A percentile compares a stretch with the other conserved stretches of the same genome.
phyloP scores from a whole-genome alignment of 1,284 basidiomycete species.

The Ceratorhiza oryzae-sativae region DNA sequence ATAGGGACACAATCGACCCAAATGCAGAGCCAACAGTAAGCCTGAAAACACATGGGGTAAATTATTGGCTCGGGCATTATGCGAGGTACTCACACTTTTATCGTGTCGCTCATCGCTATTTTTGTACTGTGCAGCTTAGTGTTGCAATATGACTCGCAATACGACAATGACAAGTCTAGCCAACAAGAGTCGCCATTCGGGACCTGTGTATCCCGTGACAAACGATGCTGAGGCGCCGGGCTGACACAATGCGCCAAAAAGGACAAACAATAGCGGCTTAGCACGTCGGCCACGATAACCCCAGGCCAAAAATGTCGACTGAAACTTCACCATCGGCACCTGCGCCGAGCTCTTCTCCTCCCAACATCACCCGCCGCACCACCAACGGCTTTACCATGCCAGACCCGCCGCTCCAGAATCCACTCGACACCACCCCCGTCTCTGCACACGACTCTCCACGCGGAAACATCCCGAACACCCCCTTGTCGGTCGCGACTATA shows the following conservation, averaged over 20 bases:
- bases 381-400: slow-evolving; percentile 38
- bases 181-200: not conserved
- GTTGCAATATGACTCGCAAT: not conserved
- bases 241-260: not conserved
- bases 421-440: slow-evolving; percentile 63
- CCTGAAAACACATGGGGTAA: slow-evolving; percentile 53
- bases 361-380: slow-evolving; percentile 16
- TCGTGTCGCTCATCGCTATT: slow-evolving; percentile 15
- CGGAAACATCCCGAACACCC: slow-evolving; percentile 78
- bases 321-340: not conserved
- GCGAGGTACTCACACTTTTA: slow-evolving; percentile 27
- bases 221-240: not conserved
- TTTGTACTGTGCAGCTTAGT: not conserved
- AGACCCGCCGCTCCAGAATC: slow-evolving; percentile 48
- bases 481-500: slow-evolving; percentile 72
- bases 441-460: slow-evolving; percentile 53
- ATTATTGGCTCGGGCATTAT: not conserved
- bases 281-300: not conserved
- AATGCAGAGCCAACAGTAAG: slow-evolving; percentile 85
- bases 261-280: slow-evolving; percentile 7
- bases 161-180: not conserved
- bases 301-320: not conserved
- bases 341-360: not conserved
- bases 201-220: not conserved
- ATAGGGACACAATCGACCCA: slow-evolving; percentile 76